phyloP scores from a whole-genome alignment of 2,329 filamentous ascomycete genomes.

The Stachybotrys elegans region DNA sequence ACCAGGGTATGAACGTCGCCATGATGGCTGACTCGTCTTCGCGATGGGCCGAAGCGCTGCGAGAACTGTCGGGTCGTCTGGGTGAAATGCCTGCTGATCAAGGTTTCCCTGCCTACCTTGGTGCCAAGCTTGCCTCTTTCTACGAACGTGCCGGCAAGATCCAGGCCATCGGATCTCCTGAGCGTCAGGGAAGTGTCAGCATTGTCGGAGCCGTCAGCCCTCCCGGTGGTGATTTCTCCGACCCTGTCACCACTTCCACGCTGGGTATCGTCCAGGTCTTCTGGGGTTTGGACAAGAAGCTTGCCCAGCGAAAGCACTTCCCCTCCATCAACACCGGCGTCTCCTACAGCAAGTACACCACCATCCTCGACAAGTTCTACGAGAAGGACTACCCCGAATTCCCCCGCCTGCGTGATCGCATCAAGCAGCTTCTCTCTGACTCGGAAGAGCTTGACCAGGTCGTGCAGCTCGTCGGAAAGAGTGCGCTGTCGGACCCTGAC shows the following conservation, averaged over 20 bases:
- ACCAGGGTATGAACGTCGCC: constrained; percentile 93
- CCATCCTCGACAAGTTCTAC: constrained; percentile 85
- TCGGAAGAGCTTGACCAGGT: constrained; percentile 98
- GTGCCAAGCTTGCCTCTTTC: constrained; percentile 96
- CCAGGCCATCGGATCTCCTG: constrained; percentile 78
- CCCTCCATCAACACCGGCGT: constrained; percentile 93
- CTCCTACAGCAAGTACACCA: constrained; percentile 97
- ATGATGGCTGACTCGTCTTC: constrained; percentile 99
- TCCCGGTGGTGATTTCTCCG: constrained; percentile 97
- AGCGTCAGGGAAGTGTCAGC: constrained; percentile 86
- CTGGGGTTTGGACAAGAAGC: constrained; percentile 99
- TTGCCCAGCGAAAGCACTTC: constrained; percentile 98
- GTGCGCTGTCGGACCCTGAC: constrained; percentile 89
- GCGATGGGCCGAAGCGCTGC: constrained; percentile 95
- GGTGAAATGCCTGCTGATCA: constrained; percentile 99
- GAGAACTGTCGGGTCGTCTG: constrained; percentile 96
- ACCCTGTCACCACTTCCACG: constrained; percentile 90
- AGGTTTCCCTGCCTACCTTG: constrained; percentile 96
- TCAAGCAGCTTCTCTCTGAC: constrained; percentile 88
- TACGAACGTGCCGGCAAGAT: constrained; percentile 96
- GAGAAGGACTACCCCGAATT: constrained; percentile 92
- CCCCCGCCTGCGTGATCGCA: constrained; percentile 83
- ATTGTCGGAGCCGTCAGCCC: constrained; percentile 97
- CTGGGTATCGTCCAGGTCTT: constrained; percentile 98
- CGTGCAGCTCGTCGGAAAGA: constrained; percentile 96